Percentiles rank a stretch among this genome's conserved stretches.
Conservation (phyloP, 306 rosid genomes). For the Prunus campanulata region DNA sequence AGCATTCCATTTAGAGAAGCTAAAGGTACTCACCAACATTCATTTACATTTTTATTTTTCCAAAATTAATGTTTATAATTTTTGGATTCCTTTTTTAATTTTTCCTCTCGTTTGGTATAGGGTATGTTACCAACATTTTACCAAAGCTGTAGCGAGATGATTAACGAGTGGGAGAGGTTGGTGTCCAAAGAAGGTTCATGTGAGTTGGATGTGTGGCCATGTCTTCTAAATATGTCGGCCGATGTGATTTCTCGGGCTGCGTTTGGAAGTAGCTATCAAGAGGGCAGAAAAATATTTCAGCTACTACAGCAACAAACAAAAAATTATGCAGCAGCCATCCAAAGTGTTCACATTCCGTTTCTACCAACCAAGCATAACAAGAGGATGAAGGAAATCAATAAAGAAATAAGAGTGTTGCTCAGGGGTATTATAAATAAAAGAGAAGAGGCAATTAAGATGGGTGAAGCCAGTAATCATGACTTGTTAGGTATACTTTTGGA, state of each 20-base stretch:
- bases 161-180: conserved; percentile 28
- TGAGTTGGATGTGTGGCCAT: conserved; percentile 41
- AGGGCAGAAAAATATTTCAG: conserved; percentile 35
- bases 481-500: conserved; percentile 40
- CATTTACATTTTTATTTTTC: neutral
- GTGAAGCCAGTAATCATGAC: conserved; percentile 19
- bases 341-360: conserved; percentile 31
- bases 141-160: conserved; percentile 28
- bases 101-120: neutral
- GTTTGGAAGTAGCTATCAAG: conserved; percentile 45
- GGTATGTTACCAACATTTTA: conserved; percentile 22
- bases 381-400: conserved; percentile 33
- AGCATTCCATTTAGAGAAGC: conserved; percentile 41
- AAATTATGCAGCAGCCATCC: neutral
- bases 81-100: too few relatives aligned
- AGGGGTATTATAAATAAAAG: conserved; percentile 29
- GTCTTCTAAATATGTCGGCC: conserved; percentile 18
- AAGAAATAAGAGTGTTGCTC: conserved; percentile 18
- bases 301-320: conserved; percentile 26
- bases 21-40: conserved; percentile 38
- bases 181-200: neutral
- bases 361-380: conserved; percentile 29
- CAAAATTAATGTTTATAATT: neutral
- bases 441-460: conserved; percentile 19
- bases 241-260: conserved; percentile 46